Evolutionary conservation across 129 eudicot genomes (phyloP).

Genomic region (Heracleum sosnowskyi): DNA sequence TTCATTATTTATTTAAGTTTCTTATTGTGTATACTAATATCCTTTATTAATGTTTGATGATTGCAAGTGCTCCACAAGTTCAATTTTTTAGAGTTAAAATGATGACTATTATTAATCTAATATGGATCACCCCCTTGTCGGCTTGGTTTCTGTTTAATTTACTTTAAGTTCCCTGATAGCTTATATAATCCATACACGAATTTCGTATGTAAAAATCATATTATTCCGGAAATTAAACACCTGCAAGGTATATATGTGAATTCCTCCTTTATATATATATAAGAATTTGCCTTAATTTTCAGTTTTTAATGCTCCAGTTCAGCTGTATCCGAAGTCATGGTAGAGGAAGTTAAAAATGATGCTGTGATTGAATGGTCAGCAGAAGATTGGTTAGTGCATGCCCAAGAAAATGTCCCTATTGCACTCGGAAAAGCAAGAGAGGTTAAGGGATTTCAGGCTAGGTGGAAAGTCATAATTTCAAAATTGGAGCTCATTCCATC

Average conservation of each 20-base stretch:
- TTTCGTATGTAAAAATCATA: background rate
- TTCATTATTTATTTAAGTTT: slow-evolving; percentile 25
- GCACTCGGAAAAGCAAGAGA: slow-evolving; percentile 66
- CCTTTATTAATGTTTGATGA: slow-evolving; percentile 31
- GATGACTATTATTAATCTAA: background rate
- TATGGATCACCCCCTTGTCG: background rate
- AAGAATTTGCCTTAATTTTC: slow-evolving; percentile 14
- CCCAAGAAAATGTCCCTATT: slow-evolving; percentile 66
- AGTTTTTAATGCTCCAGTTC: slow-evolving; percentile 11
- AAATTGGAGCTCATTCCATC: slow-evolving; percentile 78
- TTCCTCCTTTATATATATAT: background rate
- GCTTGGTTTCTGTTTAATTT: slow-evolving; percentile 8
- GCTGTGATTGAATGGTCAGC: slow-evolving; percentile 28
- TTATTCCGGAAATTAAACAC: background rate
- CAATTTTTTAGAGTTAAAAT: slow-evolving; percentile 23
- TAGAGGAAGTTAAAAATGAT: slow-evolving; percentile 27
- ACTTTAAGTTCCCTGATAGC: background rate
- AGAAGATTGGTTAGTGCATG: slow-evolving; percentile 74
- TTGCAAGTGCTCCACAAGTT: slow-evolving; percentile 25
- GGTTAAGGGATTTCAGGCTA: slow-evolving; percentile 70
- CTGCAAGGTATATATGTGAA: background rate
- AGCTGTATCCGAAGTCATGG: slow-evolving; percentile 25
- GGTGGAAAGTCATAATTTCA: slow-evolving; percentile 83
- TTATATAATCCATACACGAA: slow-evolving; percentile 7
- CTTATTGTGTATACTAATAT: background rate